Conservation (phyloP, 2,329 filamentous ascomycete species). For the Hymenoscyphus fructigenus region DNA sequence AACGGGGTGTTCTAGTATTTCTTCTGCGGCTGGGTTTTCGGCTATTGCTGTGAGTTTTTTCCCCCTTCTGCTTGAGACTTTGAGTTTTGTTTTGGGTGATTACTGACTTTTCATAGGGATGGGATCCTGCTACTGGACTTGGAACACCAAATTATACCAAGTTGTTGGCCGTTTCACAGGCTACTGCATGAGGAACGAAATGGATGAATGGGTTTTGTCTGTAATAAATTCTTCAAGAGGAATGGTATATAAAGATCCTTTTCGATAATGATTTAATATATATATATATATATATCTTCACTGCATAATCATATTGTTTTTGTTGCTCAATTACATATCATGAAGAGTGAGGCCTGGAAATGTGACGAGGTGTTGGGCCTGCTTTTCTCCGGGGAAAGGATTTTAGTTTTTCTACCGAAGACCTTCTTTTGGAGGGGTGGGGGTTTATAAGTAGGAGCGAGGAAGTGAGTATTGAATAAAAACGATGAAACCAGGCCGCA, state of each 20-base stretch:
- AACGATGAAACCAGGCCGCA: too few species aligned
- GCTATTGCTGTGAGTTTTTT: slow-evolving; percentile 25
- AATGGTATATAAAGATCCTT: background rate
- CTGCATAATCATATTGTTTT: background rate
- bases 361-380: too few species aligned
- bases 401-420: too few species aligned
- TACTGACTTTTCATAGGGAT: slow-evolving; percentile 8
- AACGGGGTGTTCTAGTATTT: slow-evolving; percentile 38
- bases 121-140: slow-evolving; percentile 16
- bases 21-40: slow-evolving; percentile 26
- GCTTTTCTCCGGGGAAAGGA: too few species aligned
- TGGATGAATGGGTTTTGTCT: background rate
- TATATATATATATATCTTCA: background rate
- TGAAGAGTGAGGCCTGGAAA: too few species aligned
- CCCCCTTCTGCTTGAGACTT: background rate
- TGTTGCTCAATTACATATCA: too few species aligned
- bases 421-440: too few species aligned
- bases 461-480: too few species aligned
- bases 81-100: background rate
- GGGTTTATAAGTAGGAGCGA: too few species aligned
- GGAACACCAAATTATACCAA: slow-evolving; percentile 13
- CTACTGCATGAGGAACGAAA: slow-evolving; percentile 5
- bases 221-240: background rate
- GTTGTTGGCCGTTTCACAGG: slow-evolving; percentile 6
- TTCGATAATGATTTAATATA: background rate